Conservation (phyloP, 352 stramenopile species). For the Poterioochromonas sp. region DNA sequence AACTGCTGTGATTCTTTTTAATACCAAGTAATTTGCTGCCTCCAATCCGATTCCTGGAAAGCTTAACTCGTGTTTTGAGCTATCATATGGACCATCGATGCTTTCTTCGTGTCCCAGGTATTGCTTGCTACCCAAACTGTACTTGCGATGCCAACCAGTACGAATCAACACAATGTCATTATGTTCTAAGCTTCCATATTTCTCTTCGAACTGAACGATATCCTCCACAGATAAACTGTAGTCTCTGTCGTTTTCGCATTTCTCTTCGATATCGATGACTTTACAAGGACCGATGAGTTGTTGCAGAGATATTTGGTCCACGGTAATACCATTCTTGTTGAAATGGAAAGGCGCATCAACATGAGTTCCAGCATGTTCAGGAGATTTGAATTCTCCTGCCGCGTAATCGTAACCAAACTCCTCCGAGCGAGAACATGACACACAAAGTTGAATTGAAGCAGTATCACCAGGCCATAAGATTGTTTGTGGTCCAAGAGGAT, state of each 20-base stretch:
- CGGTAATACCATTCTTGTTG: background rate
- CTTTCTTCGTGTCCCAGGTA: constrained; percentile 9
- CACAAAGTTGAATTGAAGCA: background rate
- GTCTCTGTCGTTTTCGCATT: background rate
- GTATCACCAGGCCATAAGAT: background rate
- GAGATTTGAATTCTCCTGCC: background rate
- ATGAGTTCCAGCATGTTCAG: constrained; percentile 24
- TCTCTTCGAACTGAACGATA: background rate
- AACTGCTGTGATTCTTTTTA: background rate
- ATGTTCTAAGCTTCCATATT: background rate
- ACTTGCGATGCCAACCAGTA: background rate
- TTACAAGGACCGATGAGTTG: background rate
- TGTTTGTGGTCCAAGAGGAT: background rate
- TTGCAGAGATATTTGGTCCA: background rate
- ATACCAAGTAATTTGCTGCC: background rate
- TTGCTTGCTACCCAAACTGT: background rate
- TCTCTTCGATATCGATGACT: constrained; percentile 1
- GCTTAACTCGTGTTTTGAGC: background rate
- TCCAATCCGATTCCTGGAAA: constrained; percentile 17
- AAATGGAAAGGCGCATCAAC: constrained; percentile 24
- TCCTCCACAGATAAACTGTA: background rate
- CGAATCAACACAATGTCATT: background rate
- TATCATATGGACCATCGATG: background rate
- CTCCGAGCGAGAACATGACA: background rate
- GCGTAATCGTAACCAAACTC: background rate